phyloP scores from a whole-genome alignment of 176 grass and related monocot genomes.

The Hyparrhenia diplandra region DNA sequence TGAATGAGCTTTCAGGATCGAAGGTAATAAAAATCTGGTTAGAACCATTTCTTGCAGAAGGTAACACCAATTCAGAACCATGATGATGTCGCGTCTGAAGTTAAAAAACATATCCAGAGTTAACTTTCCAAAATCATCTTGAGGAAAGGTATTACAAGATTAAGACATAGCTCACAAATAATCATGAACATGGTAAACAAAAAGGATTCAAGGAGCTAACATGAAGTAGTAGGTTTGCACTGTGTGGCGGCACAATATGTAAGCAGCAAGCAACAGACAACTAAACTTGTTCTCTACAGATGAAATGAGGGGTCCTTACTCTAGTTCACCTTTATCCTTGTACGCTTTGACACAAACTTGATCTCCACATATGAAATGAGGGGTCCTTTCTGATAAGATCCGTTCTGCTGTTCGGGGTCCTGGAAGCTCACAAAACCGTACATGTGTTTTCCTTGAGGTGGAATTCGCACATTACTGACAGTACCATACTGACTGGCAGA shows the following conservation, averaged over 20 bases:
- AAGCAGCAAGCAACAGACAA: slow-evolving; percentile 11
- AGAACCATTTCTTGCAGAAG: slow-evolving; percentile 21
- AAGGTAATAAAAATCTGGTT: slow-evolving; percentile 68
- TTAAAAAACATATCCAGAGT: background rate
- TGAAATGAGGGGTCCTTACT: slow-evolving; percentile 2
- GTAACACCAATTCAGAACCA: slow-evolving; percentile 25
- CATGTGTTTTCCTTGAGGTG: slow-evolving; percentile 18
- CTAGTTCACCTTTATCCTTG: slow-evolving; percentile 28
- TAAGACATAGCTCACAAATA: background rate
- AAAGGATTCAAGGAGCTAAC: background rate
- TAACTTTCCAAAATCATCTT: background rate
- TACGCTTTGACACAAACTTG: slow-evolving; percentile 36
- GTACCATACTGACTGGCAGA: slow-evolving; percentile 47
- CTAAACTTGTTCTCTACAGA: background rate
- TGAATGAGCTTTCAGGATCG: slow-evolving; percentile 55
- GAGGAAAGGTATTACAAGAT: background rate
- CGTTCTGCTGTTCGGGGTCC: slow-evolving; percentile 28
- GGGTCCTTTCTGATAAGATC: slow-evolving; percentile 46
- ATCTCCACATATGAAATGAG: slow-evolving; percentile 56
- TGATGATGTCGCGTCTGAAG: slow-evolving; percentile 37
- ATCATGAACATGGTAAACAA: slow-evolving; percentile 3
- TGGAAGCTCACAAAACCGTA: slow-evolving; percentile 74
- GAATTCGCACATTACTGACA: slow-evolving; percentile 57
- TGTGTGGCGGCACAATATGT: background rate
- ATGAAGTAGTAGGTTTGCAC: background rate